Percentiles rank a stretch among this genome's conserved stretches.
These are phyloP conservation scores for Chaetomiaceae sp. DNA, from an alignment of 2,329 filamentous ascomycete genomes.

Conservation along the genomic window DNA sequence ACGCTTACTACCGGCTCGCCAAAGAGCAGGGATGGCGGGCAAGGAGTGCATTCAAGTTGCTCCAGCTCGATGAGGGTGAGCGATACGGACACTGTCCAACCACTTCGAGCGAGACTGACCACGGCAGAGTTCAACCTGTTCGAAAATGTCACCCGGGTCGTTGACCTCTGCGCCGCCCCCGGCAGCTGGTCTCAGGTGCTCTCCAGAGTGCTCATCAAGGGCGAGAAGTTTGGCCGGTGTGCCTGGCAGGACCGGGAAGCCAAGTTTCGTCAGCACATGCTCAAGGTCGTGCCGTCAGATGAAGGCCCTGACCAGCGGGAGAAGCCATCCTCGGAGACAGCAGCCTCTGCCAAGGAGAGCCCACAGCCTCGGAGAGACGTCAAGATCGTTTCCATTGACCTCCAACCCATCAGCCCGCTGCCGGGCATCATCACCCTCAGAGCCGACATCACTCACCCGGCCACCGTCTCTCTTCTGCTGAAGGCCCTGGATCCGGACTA, in stretches of 20 bases:
- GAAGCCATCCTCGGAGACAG: conserved; percentile 14
- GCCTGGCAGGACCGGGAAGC: conserved; percentile 85
- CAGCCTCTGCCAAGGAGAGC: conserved; percentile 8
- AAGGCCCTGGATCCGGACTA: conserved; percentile 74
- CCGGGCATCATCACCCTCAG: conserved; percentile 88
- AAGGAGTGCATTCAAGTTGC: conserved; percentile 90
- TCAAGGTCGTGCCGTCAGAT: conserved; percentile 44
- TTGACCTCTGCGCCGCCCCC: conserved; percentile 92
- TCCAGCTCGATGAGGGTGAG: conserved; percentile 81
- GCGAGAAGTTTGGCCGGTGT: conserved; percentile 79
- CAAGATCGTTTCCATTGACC: conserved; percentile 91
- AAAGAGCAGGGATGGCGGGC: conserved; percentile 99
- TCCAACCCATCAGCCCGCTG: conserved; percentile 92
- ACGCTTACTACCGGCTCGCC: conserved; percentile 94
- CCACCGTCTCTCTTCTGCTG: conserved; percentile 84
- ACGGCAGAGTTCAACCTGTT: conserved; percentile 85
- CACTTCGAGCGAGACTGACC: conserved; percentile 8
- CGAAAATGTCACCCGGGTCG: conserved; percentile 81
- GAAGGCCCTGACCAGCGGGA: conserved; percentile 23
- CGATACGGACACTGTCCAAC: neutral
- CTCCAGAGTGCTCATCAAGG: conserved; percentile 87
- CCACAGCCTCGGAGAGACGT: conserved; percentile 60
- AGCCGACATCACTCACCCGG: conserved; percentile 95
- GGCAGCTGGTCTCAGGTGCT: conserved; percentile 97
- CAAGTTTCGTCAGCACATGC: conserved; percentile 57